A percentile compares a stretch with the other conserved stretches of the same genome.
Evolutionary conservation across 2,329 filamentous ascomycete genomes (phyloP).

Genomic region (Colletotrichum spinosum): DNA sequence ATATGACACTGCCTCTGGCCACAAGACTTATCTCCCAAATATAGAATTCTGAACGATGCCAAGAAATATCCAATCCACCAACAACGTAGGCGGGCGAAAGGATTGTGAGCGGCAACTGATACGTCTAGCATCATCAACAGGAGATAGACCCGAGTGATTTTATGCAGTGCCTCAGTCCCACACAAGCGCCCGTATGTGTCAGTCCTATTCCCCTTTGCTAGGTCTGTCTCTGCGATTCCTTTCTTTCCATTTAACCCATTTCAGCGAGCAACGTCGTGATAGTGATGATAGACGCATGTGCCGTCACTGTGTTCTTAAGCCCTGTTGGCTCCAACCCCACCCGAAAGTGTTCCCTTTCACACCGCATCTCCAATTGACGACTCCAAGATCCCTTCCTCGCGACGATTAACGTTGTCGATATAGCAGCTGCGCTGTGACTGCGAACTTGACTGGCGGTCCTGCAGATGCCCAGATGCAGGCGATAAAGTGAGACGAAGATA

Average conservation of each 20-base stretch:
- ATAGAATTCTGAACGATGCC: constrained; percentile 12
- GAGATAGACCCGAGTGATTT: not conserved
- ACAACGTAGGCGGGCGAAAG: not conserved
- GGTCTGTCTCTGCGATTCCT: not conserved
- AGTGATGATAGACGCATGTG: constrained; percentile 25
- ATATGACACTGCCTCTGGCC: too few relatives aligned
- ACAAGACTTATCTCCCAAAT: constrained; percentile 1
- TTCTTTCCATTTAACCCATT: too few relatives aligned
- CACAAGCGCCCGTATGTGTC: too few relatives aligned
- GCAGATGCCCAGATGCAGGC: constrained; percentile 15
- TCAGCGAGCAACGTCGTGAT: constrained; percentile 14
- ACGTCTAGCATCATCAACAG: constrained; percentile 28
- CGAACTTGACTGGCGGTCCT: constrained; percentile 2
- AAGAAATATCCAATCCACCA: constrained; percentile 1
- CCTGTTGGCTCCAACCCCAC: not conserved
- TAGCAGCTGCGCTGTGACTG: constrained; percentile 15
- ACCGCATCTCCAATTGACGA: constrained; percentile 16
- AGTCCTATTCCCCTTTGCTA: too few relatives aligned
- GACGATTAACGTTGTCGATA: constrained; percentile 27
- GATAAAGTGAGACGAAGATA: not conserved
- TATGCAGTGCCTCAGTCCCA: too few relatives aligned
- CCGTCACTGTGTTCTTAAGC: constrained; percentile 3
- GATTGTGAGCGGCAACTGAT: constrained; percentile 24
- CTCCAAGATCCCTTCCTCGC: not conserved
- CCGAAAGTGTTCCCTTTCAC: constrained; percentile 19